Percentiles rank a stretch among this genome's conserved stretches.
phyloP scores from a whole-genome alignment of 2,329 filamentous ascomycete species.

The Epichloe hybrida region DNA sequence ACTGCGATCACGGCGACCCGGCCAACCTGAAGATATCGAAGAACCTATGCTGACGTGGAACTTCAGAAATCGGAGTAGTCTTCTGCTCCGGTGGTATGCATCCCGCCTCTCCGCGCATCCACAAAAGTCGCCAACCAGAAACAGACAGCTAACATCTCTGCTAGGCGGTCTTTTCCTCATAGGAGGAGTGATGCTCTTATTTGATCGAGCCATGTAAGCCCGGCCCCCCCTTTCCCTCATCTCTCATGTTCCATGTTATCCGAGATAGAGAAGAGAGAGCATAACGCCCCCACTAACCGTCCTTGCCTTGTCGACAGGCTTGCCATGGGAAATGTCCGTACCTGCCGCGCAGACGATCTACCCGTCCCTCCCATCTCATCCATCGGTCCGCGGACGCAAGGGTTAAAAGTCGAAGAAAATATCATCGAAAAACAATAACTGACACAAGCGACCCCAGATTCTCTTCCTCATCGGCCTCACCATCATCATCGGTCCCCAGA shows the following conservation, averaged over 20 bases:
- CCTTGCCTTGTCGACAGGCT: slow-evolving; percentile 41
- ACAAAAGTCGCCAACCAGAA: slow-evolving; percentile 6
- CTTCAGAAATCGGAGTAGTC: slow-evolving; percentile 83
- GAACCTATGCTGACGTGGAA: slow-evolving; percentile 5
- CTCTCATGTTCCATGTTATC: background rate
- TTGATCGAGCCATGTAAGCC: slow-evolving; percentile 84
- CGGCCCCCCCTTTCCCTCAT: background rate
- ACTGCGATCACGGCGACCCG: background rate
- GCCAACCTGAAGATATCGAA: background rate
- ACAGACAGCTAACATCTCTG: slow-evolving; percentile 5
- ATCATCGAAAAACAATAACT: slow-evolving; percentile 3
- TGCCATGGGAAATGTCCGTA: slow-evolving; percentile 84
- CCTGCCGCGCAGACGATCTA: slow-evolving; percentile 1
- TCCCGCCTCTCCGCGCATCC: no score
- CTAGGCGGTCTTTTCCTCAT: slow-evolving; percentile 88
- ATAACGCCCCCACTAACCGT: background rate
- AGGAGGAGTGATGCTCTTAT: slow-evolving; percentile 90
- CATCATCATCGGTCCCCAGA: slow-evolving; percentile 84
- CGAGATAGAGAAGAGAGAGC: background rate
- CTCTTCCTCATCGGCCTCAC: slow-evolving; percentile 95
- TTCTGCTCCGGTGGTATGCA: slow-evolving; percentile 94
- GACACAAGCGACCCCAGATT: slow-evolving; percentile 44
- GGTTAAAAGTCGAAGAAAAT: slow-evolving; percentile 2
- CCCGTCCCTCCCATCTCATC: background rate
- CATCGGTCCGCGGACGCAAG: no score